Evolutionary conservation across 805 yeast species (phyloP), one percentile per base, ranked within the genome.

Genomic region (Ogataea ramenticola): DNA sequence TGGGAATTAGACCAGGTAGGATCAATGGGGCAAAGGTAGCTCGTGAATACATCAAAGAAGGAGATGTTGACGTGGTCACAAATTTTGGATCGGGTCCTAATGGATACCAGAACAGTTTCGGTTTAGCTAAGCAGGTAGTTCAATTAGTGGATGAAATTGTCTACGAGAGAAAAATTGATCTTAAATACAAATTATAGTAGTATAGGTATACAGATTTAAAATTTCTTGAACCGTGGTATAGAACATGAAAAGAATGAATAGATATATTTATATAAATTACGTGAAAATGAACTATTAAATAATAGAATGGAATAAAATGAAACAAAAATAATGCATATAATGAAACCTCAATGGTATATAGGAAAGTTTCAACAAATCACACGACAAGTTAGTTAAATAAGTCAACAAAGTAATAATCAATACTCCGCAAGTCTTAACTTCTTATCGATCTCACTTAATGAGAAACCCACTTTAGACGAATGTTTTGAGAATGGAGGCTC

Each of bases 61-160:
- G 57, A 44, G 27, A 29, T 29, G 43, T 53, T 16, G 49, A 49
- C 35, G 56, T 81, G 19, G 70, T 81, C 29, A 87, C 82, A 54
- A 78, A 77, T 54, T 82, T 81, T 57, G 87, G 89, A 2, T 85
- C 88, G 20, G 87, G 79, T 14, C 88, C 87, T 35, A 77, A 85
- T 33, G 93, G 93, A 0, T 84, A 77, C 58, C 95, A 86, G 64
- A 54, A 55, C 42, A 54, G 58, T 17, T 57, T 48, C 41, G 61
- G 61, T 1, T 44, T 54, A 39, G 57, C 57, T 35, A 53, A 54
- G 32, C 50, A 46, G 39, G 61, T 55, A 1, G 30, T 49, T 26
- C 45, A 46, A 24, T 36, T 55, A 19, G 57, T 53, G 15, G 54
- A 52, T 40, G 58, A 52, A 20, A 45, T 48, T 22, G 38, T 42